Base-by-base conservation (phyloP, 2,329 filamentous ascomycete genomes). In the Botrytis medusae region DNA sequence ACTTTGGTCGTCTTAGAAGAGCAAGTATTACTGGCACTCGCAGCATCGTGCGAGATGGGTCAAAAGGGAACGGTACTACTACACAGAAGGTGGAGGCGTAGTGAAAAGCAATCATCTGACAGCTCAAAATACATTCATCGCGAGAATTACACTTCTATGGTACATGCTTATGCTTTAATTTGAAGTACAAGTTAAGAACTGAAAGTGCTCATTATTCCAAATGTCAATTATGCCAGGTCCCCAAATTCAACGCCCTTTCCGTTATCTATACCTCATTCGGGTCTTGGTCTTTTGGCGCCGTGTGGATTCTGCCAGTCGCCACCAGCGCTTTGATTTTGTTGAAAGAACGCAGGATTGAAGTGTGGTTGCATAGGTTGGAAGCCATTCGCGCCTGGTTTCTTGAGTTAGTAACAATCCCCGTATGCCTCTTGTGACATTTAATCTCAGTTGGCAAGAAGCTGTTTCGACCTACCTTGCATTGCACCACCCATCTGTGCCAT, bases 271-370 rank as follows among this genome's bases (percentile, higher is more conserved):
- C 37, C 51, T 76, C 77, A 81, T 69, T 95, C 93, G 74, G 92
- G 92, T 75, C 93, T 88, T 77, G 92, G 91, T 77, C 93, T 87
- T 84, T 96, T 96, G 5, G 91, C 90, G 44, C 92, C 92, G 77
- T 95, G 93, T 9, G 93, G 93, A 79, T 95, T 95, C 86, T 92
- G 93, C 82, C 89, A 90, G 72, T 91, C 90, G 65, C 82, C 84
- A 59, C 83, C 83, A 65, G 82, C 82, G 60, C 81, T 82, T 72
- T 84, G 83, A 44, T 82, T 82, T 76, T 87, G 86, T 78, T 86
- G 84, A 81, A 94, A 95, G 84, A 94, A 94, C 73, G 86, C 89
- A 54, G 91, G 89, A 80, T 92, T 93, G 83, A 94, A 95, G 79
- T 90, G 89, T 72, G 87, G 86, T 79, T 89, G 89, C 84, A 91